Evolutionary conservation across 306 rosid genomes (phyloP), one percentile per base, ranked within the genome.

Genomic region (Astragalus membranaceus): DNA sequence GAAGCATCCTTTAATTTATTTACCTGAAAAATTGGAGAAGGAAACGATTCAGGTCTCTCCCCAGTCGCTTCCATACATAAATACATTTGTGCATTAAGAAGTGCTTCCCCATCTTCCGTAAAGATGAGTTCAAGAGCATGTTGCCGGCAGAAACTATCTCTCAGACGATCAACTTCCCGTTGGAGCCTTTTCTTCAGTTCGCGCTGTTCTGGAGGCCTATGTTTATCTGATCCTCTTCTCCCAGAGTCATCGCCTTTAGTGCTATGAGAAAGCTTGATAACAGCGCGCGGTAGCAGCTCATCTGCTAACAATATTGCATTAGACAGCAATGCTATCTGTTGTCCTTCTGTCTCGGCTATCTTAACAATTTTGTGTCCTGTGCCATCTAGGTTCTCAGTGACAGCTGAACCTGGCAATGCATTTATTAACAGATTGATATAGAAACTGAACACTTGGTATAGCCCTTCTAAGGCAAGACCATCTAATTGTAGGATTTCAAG

Each of bases 111-210:
- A 10, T 93, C 98, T 50, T 87, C 95, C 10, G 94, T 88, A 82
- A 94, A 94, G 75, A 90, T 87, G 50, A 94, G 87, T 57, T 94
- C 97, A 46, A 94, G 93, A 12, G 96, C 96, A 64, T 87, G 95
- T 8, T 85, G 90, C 66, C 93, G 70, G 70, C 98, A 94, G 79
- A 94, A 94, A 83, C 90, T 87, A 36, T 94, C 98, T 32, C 96
- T 70, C 32, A 94, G 75, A 46, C 77, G 86, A 58, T 94, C 96
- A 64, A 90, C 97, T 3, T 85, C 85, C 12, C 97, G 89, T 36
- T 82, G 94, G 26, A 94, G 82, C 57, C 90, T 81, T 49, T 74
- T 85, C 82, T 90, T 90, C 75, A 86, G 74, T 63, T 94, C 98
- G 63, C 97, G 85, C 53, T 88, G 98, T 73, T 92, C 96, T 0